Evolutionary conservation across 1,284 basidiomycete species (phyloP).

Genomic region (Fereydounia khargensis): DNA sequence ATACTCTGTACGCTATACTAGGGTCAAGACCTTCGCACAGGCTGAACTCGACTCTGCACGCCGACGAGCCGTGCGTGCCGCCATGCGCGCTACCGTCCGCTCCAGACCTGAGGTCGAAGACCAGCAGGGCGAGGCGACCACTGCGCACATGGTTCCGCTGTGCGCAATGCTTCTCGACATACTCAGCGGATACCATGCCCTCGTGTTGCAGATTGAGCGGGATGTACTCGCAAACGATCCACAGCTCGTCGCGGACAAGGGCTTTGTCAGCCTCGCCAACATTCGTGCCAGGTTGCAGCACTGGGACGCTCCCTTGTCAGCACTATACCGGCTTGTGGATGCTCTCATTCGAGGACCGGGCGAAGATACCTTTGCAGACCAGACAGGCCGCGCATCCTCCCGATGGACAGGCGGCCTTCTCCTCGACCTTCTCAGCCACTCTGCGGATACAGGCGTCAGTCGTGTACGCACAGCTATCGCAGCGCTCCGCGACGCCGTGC

Average conservation of each 20-base stretch:
- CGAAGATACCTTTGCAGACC: background rate
- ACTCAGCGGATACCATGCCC: constrained; percentile 20
- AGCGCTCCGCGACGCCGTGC: constrained; percentile 20
- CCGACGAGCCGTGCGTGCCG: constrained; percentile 21
- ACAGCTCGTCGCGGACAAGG: constrained; percentile 14
- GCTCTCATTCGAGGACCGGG: constrained; percentile 11
- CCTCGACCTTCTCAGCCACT: constrained; percentile 28
- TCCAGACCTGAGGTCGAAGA: constrained; percentile 12
- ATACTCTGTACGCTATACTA: constrained; percentile 19
- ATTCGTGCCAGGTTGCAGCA: constrained; percentile 25
- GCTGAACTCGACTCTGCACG: constrained; percentile 22
- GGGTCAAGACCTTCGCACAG: constrained; percentile 27
- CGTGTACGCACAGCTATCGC: constrained; percentile 21
- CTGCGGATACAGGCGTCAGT: constrained; percentile 24
- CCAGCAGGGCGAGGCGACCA: constrained; percentile 4
- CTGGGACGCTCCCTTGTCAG: constrained; percentile 30
- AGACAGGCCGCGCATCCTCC: background rate
- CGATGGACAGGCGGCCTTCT: constrained; percentile 38
- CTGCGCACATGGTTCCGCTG: constrained; percentile 32
- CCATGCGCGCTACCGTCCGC: constrained; percentile 5
- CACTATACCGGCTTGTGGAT: constrained; percentile 25
- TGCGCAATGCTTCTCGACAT: constrained; percentile 30
- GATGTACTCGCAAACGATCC: constrained; percentile 17
- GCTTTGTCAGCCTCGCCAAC: constrained; percentile 34
- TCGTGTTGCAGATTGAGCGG: constrained; percentile 25